Base-by-base conservation (phyloP, 495 filamentous ascomycete genomes). In the Penicillium paxilli region DNA sequence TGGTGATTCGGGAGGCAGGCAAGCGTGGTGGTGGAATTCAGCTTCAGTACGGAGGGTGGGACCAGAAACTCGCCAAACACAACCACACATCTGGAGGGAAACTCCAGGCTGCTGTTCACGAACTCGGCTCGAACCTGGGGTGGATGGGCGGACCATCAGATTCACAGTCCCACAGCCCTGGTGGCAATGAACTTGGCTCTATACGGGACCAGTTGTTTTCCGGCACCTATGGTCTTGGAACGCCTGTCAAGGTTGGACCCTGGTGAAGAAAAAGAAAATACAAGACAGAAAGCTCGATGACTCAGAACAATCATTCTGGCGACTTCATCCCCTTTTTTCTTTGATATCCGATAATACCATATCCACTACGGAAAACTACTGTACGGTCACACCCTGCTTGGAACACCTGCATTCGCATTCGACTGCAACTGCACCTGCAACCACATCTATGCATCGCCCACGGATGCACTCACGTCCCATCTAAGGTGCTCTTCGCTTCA, bases 11-110 rank as follows among this genome's bases (percentile, higher is more conserved):
- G 28, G 94, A 98, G 67, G 92, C 92, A 9, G 85, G 90, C 19
- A 97, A 97, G 73, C 79, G 87, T 47, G 93, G 91, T 5, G 95
- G 90, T 33, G 94, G 94, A 17, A 94, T 98, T 61, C 81, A 88
- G 57, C 65, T 98, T 57, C 93, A 97, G 63, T 90, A 92, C 56
- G 92, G 88, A 20, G 89, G 89, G 23, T 98, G 95, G 94, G 94
- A 98, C 61, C 86, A 91, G 70, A 91, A 84, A 59, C 74, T 98
- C 42, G 74, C 81, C 2, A 93, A 90, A 68, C 94, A 98, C 73
- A 94, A 98, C 59, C 85, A 92, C 55, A 87, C 86, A 49, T 91
- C 90, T 11, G 87, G 85, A 32, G 92, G 93, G 8, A 88, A 87
- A 64, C 77, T 98, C 70, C 86, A 89, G 59, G 84, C 83, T 47